Conservation (phyloP, 2,329 filamentous ascomycete species). For the Gaeumannomyces tritici region DNA sequence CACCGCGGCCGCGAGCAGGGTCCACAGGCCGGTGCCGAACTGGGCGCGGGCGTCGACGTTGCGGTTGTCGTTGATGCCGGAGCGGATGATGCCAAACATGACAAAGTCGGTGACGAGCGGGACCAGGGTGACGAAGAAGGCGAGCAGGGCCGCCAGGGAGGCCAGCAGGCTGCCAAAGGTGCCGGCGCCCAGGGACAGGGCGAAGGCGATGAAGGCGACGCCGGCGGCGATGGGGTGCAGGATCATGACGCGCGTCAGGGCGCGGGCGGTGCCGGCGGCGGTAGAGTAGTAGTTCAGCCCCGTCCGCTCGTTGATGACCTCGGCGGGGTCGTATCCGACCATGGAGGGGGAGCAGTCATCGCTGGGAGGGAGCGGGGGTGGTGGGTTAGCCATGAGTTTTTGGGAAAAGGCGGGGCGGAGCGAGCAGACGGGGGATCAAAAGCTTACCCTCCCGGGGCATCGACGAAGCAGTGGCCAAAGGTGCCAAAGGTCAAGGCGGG, state of each 20-base stretch:
- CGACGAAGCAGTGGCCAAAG: conserved; percentile 45
- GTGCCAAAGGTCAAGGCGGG: conserved; percentile 42
- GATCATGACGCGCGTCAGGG: conserved; percentile 49
- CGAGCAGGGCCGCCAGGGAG: conserved; percentile 35
- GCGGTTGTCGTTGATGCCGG: conserved; percentile 38
- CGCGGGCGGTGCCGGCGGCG: conserved; percentile 29
- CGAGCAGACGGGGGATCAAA: no score
- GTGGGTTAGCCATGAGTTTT: neutral
- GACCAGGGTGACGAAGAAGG: conserved; percentile 37
- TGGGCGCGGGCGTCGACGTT: conserved; percentile 27
- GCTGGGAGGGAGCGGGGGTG: conserved; percentile 11
- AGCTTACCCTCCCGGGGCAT: conserved; percentile 2
- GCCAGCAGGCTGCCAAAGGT: conserved; percentile 41
- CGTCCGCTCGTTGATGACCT: conserved; percentile 29
- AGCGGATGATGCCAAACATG: conserved; percentile 41
- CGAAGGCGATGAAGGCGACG: conserved; percentile 48
- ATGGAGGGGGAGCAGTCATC: conserved; percentile 36
- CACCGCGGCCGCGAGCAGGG: conserved; percentile 44
- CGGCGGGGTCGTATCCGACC: conserved; percentile 47
- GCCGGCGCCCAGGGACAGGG: conserved; percentile 42
- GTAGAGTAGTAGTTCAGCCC: conserved; percentile 31
- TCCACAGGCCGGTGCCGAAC: conserved; percentile 50
- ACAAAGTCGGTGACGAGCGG: conserved; percentile 48
- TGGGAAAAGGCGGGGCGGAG: no score
- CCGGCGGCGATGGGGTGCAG: conserved; percentile 52